These are phyloP conservation scores for Wickerhamomyces queroliae DNA, from an alignment of 805 yeast species.

Conservation along the genomic window DNA sequence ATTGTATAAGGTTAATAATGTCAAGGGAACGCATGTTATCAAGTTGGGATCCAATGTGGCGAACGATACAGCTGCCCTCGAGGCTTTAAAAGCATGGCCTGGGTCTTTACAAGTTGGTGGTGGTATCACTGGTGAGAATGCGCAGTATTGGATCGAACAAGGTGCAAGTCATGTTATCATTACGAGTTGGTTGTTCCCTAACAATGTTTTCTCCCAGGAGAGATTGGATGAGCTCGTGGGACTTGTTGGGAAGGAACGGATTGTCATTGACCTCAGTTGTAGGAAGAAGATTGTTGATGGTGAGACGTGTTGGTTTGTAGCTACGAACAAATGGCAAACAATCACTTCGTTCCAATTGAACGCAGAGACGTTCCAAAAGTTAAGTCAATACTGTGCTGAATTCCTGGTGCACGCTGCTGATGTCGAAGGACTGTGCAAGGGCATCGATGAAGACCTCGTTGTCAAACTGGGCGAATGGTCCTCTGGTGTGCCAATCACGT, in stretches of 20 bases:
- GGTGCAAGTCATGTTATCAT: conserved; percentile 88
- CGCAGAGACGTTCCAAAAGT: conserved; percentile 42
- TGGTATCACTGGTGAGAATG: conserved; percentile 75
- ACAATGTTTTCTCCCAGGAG: conserved; percentile 42
- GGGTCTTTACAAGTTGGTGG: conserved; percentile 82
- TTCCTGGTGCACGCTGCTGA: conserved; percentile 96
- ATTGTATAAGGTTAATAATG: conserved; percentile 52
- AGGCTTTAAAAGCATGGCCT: conserved; percentile 76
- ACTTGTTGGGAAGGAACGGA: conserved; percentile 54
- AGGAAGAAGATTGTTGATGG: conserved; percentile 33
- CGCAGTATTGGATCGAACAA: conserved; percentile 65
- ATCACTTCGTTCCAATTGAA: conserved; percentile 61
- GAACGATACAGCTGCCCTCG: conserved; percentile 77
- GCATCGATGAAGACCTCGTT: conserved; percentile 83
- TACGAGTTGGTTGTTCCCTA: conserved; percentile 85
- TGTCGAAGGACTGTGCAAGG: conserved; percentile 93
- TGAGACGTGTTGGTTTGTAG: conserved; percentile 71
- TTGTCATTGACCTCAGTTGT: conserved; percentile 92
- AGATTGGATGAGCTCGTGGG: conserved; percentile 46
- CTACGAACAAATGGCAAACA: conserved; percentile 97
- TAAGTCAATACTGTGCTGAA: conserved; percentile 72
- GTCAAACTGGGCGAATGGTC: conserved; percentile 72
- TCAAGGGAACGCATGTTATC: conserved; percentile 86
- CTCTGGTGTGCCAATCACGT: conserved; percentile 71
- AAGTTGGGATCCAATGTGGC: conserved; percentile 73